These are phyloP conservation scores for Russula sp. DNA, from an alignment of 768 basidiomycete species.

Conservation along the genomic window DNA sequence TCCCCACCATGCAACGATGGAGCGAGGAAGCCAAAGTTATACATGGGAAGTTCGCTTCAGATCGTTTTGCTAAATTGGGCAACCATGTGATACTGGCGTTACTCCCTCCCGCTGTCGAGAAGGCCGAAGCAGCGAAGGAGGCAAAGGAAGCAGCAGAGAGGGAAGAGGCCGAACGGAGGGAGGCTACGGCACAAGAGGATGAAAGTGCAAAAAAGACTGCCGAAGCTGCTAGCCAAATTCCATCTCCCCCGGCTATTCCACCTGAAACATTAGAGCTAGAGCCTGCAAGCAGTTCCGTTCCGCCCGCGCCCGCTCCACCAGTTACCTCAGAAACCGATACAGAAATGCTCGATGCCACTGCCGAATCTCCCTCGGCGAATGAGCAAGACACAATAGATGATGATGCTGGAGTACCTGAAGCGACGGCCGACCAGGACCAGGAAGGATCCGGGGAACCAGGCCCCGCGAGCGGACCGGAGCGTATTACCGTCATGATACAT, in stretches of 20 bases:
- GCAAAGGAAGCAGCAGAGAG: slow-evolving; percentile 55
- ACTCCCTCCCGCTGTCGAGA: slow-evolving; percentile 74
- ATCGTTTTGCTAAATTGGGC: slow-evolving; percentile 61
- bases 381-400: slow-evolving; percentile 20
- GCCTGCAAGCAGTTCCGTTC: slow-evolving; percentile 35
- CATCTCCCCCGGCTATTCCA: slow-evolving; percentile 25
- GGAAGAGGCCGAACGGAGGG: slow-evolving; percentile 43
- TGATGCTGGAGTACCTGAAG: slow-evolving; percentile 20
- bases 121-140: slow-evolving; percentile 44
- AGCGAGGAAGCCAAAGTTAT: slow-evolving; percentile 81
- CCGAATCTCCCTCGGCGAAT: slow-evolving; percentile 17
- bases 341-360: slow-evolving; percentile 49
- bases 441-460: slow-evolving; percentile 33
- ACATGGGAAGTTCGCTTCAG: slow-evolving; percentile 68
- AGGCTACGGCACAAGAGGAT: slow-evolving; percentile 40
- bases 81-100: slow-evolving; percentile 73
- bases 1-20: slow-evolving; percentile 85
- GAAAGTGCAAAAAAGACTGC: slow-evolving; percentile 38
- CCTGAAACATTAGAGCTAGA: slow-evolving; percentile 10
- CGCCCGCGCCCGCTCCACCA: slow-evolving; percentile 41
- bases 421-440: slow-evolving; percentile 27
- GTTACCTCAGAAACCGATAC: slow-evolving; percentile 43
- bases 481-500: slow-evolving; percentile 87
- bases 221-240: slow-evolving; percentile 35
- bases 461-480: slow-evolving; percentile 46